Evolutionary conservation across 805 yeast genomes (phyloP), one percentile per base, ranked within the genome.

Genomic region (Starmerella khaoyaiensis): DNA sequence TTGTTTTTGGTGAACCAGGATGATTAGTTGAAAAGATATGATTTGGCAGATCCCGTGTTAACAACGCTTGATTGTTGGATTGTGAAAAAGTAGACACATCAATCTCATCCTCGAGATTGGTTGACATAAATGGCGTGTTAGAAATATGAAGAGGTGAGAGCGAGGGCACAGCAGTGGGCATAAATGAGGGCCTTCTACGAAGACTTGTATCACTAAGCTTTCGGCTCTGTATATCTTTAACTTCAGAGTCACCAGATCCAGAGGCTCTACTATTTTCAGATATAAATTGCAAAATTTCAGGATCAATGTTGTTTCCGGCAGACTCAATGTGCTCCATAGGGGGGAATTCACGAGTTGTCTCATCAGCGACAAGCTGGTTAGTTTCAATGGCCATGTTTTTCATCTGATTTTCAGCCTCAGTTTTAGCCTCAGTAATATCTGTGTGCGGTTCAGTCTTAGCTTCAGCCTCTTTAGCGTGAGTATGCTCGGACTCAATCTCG

Each of bases 111-210:
- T 18, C 36, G 16, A 31, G 31, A 8, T 17, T 11, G 9, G 35
- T 22, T 17, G 35, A 20, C 14, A 38, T 11, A 25, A 41, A 35
- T 2, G 45, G 42, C 8, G 35, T 25, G 8, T n/a, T 16, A 12
- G 43, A 40, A 3, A 33, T 16, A 9, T 32, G 8, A 25, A 40
- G 26, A 8, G 49, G 43, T n/a, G 43, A 35, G 8, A 40, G 28
- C 5, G 35, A 7, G 2, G 43, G 43, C 5, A 26, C 24, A 4
- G 35, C 21, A 14, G 21, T 25, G 12, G 43, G 40, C 25, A 34
- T 23, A 15, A 40, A 33, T 14, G 31, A 18, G 16, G 30, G 39
- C 14, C 25, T 11, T 19, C 24, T 30, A 3, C 43, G 36, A 30
- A 40, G 20, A 28, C 43, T 40, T 2, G 42, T 19, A 4, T 20